A percentile compares a stretch with the other conserved stretches of the same genome.
These are phyloP conservation scores for Beauveria sp. DNA, from an alignment of 2,329 filamentous ascomycete genomes.

Conservation along the genomic window DNA sequence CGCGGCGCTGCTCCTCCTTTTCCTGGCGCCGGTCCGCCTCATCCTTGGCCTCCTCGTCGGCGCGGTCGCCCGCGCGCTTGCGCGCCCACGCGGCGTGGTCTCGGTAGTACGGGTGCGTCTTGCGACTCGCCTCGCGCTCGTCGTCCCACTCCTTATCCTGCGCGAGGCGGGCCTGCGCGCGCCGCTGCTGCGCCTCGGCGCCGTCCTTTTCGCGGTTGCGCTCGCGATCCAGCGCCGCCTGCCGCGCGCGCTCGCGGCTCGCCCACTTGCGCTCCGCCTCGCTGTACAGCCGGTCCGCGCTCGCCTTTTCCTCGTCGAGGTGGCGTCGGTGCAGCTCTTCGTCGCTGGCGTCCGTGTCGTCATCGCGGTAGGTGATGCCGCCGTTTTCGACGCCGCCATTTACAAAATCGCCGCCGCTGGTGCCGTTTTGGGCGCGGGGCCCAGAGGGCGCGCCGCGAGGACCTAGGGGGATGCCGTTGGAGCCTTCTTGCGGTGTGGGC, in stretches of 20 bases:
- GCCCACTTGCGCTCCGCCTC: conserved; percentile 87
- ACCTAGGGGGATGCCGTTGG: conserved; percentile 35
- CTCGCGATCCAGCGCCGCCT: conserved; percentile 79
- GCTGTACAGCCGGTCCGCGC: conserved; percentile 71
- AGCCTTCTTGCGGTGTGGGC: conserved; percentile 64
- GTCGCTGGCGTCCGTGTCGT: conserved; percentile 82
- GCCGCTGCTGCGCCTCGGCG: conserved; percentile 54
- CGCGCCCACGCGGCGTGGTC: conserved; percentile 81
- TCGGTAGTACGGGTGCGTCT: conserved; percentile 74
- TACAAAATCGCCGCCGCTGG: conserved; percentile 56
- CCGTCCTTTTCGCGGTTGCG: conserved; percentile 73
- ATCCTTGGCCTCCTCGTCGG: conserved; percentile 68
- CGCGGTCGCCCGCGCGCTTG: conserved; percentile 66
- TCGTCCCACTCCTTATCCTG: conserved; percentile 73
- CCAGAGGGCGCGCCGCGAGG: conserved; percentile 56
- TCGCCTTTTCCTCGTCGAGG: conserved; percentile 61
- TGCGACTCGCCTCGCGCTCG: conserved; percentile 67
- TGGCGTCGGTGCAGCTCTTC: conserved; percentile 72
- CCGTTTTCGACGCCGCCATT: conserved; percentile 45
- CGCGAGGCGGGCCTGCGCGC: conserved; percentile 62
- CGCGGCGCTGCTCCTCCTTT: conserved; percentile 62
- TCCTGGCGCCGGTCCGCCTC: conserved; percentile 77
- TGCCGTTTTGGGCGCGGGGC: conserved; percentile 57
- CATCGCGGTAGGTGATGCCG: conserved; percentile 61
- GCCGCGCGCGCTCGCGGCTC: conserved; percentile 76